Base-by-base conservation (phyloP, 441 rosid species). In the Sinapis alba region DNA sequence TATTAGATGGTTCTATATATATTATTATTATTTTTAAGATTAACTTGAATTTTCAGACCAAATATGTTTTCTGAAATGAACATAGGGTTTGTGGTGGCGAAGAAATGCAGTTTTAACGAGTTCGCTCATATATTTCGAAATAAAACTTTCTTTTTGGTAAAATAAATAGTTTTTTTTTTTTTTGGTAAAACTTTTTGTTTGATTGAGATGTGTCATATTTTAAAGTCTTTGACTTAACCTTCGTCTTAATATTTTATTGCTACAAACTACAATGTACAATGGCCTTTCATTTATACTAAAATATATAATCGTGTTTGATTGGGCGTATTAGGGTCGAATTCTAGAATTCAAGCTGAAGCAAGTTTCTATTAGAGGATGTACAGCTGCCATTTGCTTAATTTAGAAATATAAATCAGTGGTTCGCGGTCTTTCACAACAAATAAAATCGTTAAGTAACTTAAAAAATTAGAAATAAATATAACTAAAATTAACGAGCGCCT, bases 341-440 rank as follows among this genome's bases (percentile, higher is more conserved):
- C 3, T 71, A 71, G 26, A 72, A 28, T 60, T 68, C 7, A 78
- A 78, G 77, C 41, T 51, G 53, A 78, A 41, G 54, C 54, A 41
- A 64, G n/a, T 41, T 21, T 7, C 60, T 69, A 63, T 47, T 59
- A 59, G 58, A 61, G 19, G 54, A 61, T 23, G 62, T 61, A 41
- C 45, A 68, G 56, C 45, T 62, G 56, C 71, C 20, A 23, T 6
- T 62, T 68, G 47, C 67, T 79, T 69, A 15, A 26, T 63, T 57
- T 73, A 34, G 12, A 69, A 73, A 58, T 63, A 68, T 47, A 68
- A 43, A 62, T 16, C 18, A 43, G 64, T 62, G 68, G 57, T 63
- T 78, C 75, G 10, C 34, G 61, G 12, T 58, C 45, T 45, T 78
- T 36, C 38, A 68, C 78, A 59, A 68, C 20, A 57, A 51, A 41